Base-by-base conservation (phyloP, 306 rosid species). In the Prunus armeniaca region DNA sequence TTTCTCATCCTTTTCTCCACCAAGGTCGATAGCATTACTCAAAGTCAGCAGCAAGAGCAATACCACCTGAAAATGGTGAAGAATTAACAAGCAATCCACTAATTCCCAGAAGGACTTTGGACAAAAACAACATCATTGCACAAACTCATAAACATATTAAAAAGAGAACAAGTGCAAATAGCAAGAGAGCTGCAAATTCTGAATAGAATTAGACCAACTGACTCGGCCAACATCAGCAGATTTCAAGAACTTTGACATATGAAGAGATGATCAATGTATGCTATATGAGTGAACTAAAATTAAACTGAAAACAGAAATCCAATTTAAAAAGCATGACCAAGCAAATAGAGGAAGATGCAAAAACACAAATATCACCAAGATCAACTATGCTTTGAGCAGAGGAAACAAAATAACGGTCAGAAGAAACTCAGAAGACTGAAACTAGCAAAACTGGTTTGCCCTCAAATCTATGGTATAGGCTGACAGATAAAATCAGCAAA, bases 21-120 rank as follows among this genome's bases (percentile, higher is more conserved):
- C 66, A 28, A 82, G 84, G 69, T 80, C 71, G 9, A 80, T 86
- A 46, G 74, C 96, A 84, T 86, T 90, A 91, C 93, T 84, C 86
- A 86, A 76, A 45, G 88, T 89, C 83, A 94, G 85, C 84, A 94
- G 84, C 88, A 90, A 78, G 38, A 94, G 79, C 81, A 94, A 82
- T 82, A 91, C 90, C 88, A 82, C 95, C 97, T 94, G 86, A 8
- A 84, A 82, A 60, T 47, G 51, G 57, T 64, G 49, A 12, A 72
- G 24, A 17, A 61, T 57, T 63, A 74, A 45, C 46, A 80, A 71
- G 69, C 71, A 80, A 82, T 65, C 71, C 79, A 77, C 47, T 62
- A 49, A 72, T 78, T 78, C 82, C 77, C 73, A 72, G 60, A 52
- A 27, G 30, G 34, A n/a, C 22, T 17, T 22, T 63, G 14, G 34